These are phyloP conservation scores for Anacardium occidentale DNA, from an alignment of 345 rosid species.

Conservation along the genomic window DNA sequence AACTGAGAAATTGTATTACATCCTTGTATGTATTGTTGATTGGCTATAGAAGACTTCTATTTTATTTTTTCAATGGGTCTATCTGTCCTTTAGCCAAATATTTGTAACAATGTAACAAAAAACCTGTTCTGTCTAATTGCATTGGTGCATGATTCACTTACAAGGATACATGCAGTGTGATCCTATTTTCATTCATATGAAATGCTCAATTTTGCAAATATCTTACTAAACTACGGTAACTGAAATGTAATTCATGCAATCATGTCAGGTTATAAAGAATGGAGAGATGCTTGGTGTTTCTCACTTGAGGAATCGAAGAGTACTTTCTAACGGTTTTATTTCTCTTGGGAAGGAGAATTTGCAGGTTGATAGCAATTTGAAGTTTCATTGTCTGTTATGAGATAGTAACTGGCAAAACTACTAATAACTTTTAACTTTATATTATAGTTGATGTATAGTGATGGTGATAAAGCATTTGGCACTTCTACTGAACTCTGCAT, in stretches of 20 bases:
- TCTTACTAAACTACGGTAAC: neutral
- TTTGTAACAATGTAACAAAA: neutral
- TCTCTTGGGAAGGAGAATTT: conserved; percentile 92
- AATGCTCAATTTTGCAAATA: neutral
- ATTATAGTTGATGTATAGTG: conserved; percentile 92
- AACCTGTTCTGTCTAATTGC: neutral
- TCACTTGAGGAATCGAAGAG: conserved; percentile 90
- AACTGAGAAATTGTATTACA: neutral
- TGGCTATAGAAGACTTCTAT: neutral
- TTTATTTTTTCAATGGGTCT: conserved; percentile 1
- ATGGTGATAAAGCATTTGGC: conserved; percentile 97
- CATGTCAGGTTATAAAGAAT: conserved; percentile 84
- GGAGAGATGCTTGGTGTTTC: conserved; percentile 99
- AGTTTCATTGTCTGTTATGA: conserved; percentile 12
- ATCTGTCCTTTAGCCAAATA: neutral
- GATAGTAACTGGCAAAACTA: conserved; percentile 22
- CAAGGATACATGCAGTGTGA: neutral
- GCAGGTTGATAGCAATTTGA: conserved; percentile 56
- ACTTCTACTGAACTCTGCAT: conserved; percentile 88
- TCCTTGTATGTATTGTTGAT: neutral
- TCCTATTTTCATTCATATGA: neutral
- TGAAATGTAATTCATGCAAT: conserved; percentile 9
- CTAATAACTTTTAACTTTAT: conserved; percentile 22
- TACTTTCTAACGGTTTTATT: conserved; percentile 87
- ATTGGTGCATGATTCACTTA: neutral